Conservation (phyloP, 129 eudicot species). For the Chrysanthemum lavandulifolium region DNA sequence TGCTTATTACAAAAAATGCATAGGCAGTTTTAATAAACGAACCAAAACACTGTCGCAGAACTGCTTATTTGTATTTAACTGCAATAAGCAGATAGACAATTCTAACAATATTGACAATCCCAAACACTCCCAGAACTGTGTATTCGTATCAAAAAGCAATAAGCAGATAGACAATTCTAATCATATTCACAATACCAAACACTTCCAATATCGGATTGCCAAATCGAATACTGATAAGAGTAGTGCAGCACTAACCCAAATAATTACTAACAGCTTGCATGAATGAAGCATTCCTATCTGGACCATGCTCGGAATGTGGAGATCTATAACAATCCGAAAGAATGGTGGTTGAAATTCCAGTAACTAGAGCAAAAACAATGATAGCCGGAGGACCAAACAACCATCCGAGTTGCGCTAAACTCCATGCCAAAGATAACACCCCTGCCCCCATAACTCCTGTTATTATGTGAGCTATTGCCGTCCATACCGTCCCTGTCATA, state of each 20-base stretch:
- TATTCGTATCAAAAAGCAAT: too few relatives aligned
- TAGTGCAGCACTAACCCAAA: slow-evolving; percentile 40
- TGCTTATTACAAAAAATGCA: too few relatives aligned
- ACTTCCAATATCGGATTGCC: neutral
- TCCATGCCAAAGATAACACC: slow-evolving; percentile 78
- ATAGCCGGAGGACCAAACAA: slow-evolving; percentile 50
- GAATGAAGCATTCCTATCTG: slow-evolving; percentile 42
- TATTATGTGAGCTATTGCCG: slow-evolving; percentile 80
- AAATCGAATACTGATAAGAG: neutral
- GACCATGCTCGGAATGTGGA: slow-evolving; percentile 52
- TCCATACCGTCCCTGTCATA: slow-evolving; percentile 64
- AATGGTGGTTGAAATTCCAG: slow-evolving; percentile 40
- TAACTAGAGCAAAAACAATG: slow-evolving; percentile 49
- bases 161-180: too few relatives aligned
- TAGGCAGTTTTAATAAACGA: too few relatives aligned
- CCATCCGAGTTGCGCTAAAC: slow-evolving; percentile 84
- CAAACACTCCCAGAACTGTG: too few relatives aligned
- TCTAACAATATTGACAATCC: too few relatives aligned
- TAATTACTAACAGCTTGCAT: slow-evolving; percentile 48
- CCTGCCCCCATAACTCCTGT: slow-evolving; percentile 91
- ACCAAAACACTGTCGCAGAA: too few relatives aligned
- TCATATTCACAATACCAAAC: too few relatives aligned
- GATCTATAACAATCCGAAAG: slow-evolving; percentile 55
- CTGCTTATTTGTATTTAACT: too few relatives aligned
- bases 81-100: too few relatives aligned